Conservation (phyloP, 2,329 filamentous ascomycete species). For the Cladophialophora immunda region DNA sequence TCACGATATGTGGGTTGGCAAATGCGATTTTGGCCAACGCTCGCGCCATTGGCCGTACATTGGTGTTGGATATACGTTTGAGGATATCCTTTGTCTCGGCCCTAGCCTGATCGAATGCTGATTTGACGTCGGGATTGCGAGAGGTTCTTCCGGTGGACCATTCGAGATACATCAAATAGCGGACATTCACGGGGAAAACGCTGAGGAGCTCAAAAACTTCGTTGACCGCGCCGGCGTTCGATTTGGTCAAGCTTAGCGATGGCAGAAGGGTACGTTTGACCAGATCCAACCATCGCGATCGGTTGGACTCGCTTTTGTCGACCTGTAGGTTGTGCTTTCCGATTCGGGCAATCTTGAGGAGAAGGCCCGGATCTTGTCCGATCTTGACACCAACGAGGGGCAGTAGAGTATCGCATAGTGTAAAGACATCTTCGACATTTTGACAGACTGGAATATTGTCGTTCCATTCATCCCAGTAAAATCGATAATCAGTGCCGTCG, state of each 20-base stretch:
- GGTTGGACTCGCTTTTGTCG: slow-evolving; percentile 75
- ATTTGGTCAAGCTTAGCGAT: slow-evolving; percentile 82
- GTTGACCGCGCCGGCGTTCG: slow-evolving; percentile 84
- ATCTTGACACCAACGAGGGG: slow-evolving; percentile 89
- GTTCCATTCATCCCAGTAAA: slow-evolving; percentile 97
- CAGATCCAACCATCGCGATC: slow-evolving; percentile 82
- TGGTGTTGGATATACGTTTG: slow-evolving; percentile 88
- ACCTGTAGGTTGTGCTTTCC: slow-evolving; percentile 76
- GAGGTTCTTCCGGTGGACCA: slow-evolving; percentile 87
- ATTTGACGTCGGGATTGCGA: slow-evolving; percentile 76
- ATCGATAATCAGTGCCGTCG: slow-evolving; percentile 80
- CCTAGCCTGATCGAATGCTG: slow-evolving; percentile 78
- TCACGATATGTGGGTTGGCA: slow-evolving; percentile 89
- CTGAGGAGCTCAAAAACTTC: slow-evolving; percentile 86
- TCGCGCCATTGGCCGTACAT: slow-evolving; percentile 84
- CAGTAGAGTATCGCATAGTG: slow-evolving; percentile 81
- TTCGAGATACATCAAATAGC: slow-evolving; percentile 91
- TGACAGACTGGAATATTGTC: slow-evolving; percentile 94
- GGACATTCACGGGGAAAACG: slow-evolving; percentile 75
- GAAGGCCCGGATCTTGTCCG: slow-evolving; percentile 78
- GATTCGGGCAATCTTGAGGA: slow-evolving; percentile 86
- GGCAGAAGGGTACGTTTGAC: slow-evolving; percentile 86
- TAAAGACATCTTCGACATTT: slow-evolving; percentile 87
- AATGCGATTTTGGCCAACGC: slow-evolving; percentile 91
- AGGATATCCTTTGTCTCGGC: slow-evolving; percentile 84